Conservation (phyloP, 306 rosid genomes). For the Crotalaria pallida region DNA sequence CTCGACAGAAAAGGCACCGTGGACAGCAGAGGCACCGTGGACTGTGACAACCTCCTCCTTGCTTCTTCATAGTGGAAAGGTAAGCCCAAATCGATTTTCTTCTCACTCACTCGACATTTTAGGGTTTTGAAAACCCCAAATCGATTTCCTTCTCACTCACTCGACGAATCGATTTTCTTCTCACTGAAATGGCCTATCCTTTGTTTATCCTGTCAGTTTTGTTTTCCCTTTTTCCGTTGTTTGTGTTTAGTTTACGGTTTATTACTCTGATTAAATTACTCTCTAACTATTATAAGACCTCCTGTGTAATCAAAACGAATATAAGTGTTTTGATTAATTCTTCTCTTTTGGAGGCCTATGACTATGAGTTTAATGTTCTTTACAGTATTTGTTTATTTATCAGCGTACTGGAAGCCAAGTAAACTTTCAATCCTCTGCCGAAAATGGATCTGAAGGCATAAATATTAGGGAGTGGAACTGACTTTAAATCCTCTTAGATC, state of each 20-base stretch:
- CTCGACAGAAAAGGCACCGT: too few relatives aligned
- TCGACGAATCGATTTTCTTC: too few relatives aligned
- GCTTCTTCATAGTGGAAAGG: too few relatives aligned
- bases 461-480: not conserved
- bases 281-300: not conserved
- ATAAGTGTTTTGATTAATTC: not conserved
- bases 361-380: not conserved
- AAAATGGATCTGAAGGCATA: not conserved
- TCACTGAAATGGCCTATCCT: too few relatives aligned
- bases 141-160: too few relatives aligned
- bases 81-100: too few relatives aligned
- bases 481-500: not conserved
- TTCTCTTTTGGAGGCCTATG: not conserved
- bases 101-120: too few relatives aligned
- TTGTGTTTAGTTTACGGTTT: too few relatives aligned
- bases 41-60: too few relatives aligned
- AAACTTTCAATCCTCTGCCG: not conserved
- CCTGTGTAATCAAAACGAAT: not conserved
- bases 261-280: not conserved
- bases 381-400: not conserved
- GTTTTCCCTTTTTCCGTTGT: not conserved
- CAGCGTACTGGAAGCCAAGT: not conserved
- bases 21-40: too few relatives aligned
- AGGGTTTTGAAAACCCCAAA: too few relatives aligned
- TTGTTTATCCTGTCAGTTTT: too few relatives aligned